Base-by-base conservation (phyloP, 2,329 filamentous ascomycete species). In the Phyllosticta capitalensis region DNA sequence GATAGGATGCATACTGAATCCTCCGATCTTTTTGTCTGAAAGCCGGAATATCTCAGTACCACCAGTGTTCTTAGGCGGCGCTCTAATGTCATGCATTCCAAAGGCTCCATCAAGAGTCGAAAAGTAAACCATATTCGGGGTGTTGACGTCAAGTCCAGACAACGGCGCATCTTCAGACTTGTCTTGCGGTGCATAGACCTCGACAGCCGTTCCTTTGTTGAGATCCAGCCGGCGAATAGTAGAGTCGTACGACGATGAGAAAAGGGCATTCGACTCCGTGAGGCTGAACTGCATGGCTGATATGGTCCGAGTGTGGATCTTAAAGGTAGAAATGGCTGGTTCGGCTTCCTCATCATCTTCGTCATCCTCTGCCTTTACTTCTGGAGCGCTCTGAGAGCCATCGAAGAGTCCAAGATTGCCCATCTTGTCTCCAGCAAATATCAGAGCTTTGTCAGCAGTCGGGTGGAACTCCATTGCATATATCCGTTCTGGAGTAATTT, bases 371-470 rank as follows among this genome's bases (percentile, higher is more conserved):
- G 71, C 72, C 30, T 78, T 75, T 55, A 79, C 72, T 62, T 78
- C 75, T 3, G 81, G 68, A 1, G 77, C 76, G 2, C 82, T 81
- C 64, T 95, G 90, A 0, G 89, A 92, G 1, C 87, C 91, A 69
- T 99, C 92, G 58, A 96, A 92, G 0, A 99, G 83, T 0, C 94
- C 94, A 61, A 97, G 79, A 22, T 90, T 89, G 1, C 94, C 92
- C 64, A 95, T 82, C 71, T 99, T 99, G 68, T 99, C 94, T 10
- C 92, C 92, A 0, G 92, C 92, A 69, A 99, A 95, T 1, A 97
- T 81, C 2, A 99, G 78, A 0, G 92, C 85, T 67, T 97, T 97
- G 2, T 92, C 85, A 61, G 85, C 79, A 0, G 86, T 92, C 0
- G 94, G 94, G 67, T 99, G 94, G 65, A 99, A 92, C 0, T 87